Percentiles rank a stretch among this genome's conserved stretches.
These are phyloP conservation scores for Pseudogymnoascus sp. DNA, from an alignment of 2,329 filamentous ascomycete species.

Conservation along the genomic window DNA sequence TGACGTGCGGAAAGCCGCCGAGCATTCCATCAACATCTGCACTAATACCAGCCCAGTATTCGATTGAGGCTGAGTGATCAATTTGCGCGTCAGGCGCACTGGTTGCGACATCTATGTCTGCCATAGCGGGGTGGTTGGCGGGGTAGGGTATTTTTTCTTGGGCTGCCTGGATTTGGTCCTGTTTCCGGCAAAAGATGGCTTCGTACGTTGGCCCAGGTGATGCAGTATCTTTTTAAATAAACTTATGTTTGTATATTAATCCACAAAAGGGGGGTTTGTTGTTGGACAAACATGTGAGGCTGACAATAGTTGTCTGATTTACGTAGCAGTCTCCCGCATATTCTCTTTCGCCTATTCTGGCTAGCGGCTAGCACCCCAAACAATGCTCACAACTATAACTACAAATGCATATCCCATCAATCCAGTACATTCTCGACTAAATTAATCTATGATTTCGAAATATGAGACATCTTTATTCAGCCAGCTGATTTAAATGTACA, in stretches of 20 bases:
- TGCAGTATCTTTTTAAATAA: background rate
- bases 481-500: background rate
- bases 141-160: background rate
- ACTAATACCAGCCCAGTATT: constrained; percentile 44
- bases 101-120: background rate
- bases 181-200: background rate
- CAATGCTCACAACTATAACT: background rate
- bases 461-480: background rate
- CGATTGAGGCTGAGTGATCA: constrained; percentile 22
- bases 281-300: background rate
- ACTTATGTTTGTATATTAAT: background rate
- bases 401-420: background rate
- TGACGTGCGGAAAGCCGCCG: constrained; percentile 62
- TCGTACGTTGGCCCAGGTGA: background rate
- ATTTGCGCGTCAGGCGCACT: constrained; percentile 24
- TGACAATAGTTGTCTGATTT: background rate
- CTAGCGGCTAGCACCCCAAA: background rate
- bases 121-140: background rate
- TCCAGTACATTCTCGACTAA: background rate
- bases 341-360: background rate
- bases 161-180: background rate
- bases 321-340: background rate
- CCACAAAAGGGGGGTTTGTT: background rate
- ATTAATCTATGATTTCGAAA: background rate
- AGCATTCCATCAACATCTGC: constrained; percentile 66